Percentiles rank a stretch among this genome's conserved stretches.
Evolutionary conservation across 495 filamentous ascomycete species (phyloP).

Genomic region (Haplographium delicatum): DNA sequence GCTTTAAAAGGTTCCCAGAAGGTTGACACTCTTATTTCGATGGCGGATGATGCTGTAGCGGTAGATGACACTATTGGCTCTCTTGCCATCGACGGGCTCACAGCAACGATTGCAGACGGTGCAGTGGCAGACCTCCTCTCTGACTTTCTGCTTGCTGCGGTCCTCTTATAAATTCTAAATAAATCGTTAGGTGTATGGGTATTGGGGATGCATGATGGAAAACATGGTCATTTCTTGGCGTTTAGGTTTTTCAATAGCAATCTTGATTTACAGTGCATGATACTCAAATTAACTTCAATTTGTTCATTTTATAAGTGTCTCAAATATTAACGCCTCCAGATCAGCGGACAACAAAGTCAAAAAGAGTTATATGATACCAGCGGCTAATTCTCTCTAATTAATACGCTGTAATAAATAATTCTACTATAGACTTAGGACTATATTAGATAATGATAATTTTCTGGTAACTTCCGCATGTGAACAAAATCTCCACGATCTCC

Average conservation of each 20-base stretch:
- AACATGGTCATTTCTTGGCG: not conserved
- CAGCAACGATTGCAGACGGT: not conserved
- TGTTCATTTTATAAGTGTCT: too few relatives aligned
- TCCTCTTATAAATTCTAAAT: not conserved
- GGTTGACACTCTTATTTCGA: not conserved
- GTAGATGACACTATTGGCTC: not conserved
- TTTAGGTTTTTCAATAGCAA: not conserved
- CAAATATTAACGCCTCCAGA: too few relatives aligned
- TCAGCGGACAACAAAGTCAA: too few relatives aligned
- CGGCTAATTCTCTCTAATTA: too few relatives aligned
- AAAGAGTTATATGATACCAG: too few relatives aligned
- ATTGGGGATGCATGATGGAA: not conserved
- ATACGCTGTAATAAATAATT: conserved; percentile 1
- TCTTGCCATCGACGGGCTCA: not conserved
- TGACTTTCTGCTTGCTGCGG: not conserved
- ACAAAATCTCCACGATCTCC: not conserved
- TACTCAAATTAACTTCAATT: too few relatives aligned
- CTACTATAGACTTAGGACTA: not conserved
- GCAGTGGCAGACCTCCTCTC: not conserved
- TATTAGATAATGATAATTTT: not conserved
- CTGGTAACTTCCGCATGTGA: not conserved
- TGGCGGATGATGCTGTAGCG: not conserved
- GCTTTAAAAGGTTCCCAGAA: not conserved
- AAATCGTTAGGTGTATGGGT: not conserved
- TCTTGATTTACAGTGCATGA: not conserved